A percentile compares a stretch with the other conserved stretches of the same genome.
These are phyloP conservation scores for Nitzschia putrida DNA, from an alignment of 108 stramenopile species.

Conservation along the genomic window DNA sequence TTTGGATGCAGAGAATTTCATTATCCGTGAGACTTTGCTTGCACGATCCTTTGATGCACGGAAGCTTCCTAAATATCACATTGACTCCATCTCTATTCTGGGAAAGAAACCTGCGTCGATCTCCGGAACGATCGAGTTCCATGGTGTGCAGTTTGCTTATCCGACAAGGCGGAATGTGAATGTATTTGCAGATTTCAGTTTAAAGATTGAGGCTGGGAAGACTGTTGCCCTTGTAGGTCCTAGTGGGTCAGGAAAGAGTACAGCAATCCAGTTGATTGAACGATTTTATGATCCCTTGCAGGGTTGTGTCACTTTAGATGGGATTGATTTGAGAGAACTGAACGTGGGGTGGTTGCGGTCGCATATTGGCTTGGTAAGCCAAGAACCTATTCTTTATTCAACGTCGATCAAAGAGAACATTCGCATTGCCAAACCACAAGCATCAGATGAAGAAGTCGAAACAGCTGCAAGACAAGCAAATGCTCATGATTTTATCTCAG, in stretches of 20 bases:
- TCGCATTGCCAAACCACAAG: conserved; percentile 52
- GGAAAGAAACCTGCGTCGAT: conserved; percentile 48
- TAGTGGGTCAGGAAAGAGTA: conserved; percentile 66
- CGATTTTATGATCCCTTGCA: conserved; percentile 79
- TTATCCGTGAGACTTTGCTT: conserved; percentile 5
- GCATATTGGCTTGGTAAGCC: conserved; percentile 81
- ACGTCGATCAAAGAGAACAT: conserved; percentile 84
- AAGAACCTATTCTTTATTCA: conserved; percentile 86
- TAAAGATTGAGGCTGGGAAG: conserved; percentile 57
- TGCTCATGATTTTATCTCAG: conserved; percentile 75
- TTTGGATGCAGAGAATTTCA: conserved; percentile 12
- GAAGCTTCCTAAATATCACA: conserved; percentile 44
- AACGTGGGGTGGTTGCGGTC: conserved; percentile 72
- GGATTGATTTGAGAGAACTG: conserved; percentile 58
- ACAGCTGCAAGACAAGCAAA: conserved; percentile 79
- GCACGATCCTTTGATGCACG: neutral
- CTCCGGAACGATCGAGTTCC: conserved; percentile 53
- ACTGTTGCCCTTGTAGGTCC: conserved; percentile 77
- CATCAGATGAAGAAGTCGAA: conserved; percentile 55
- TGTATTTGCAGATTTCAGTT: conserved; percentile 58
- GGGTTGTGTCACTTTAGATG: conserved; percentile 74
- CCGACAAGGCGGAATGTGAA: conserved; percentile 49
- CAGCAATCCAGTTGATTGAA: conserved; percentile 64
- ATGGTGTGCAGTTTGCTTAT: conserved; percentile 56
- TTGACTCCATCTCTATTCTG: conserved; percentile 54